These are phyloP conservation scores for Eutypella sp. DNA, from an alignment of 2,329 filamentous ascomycete species.

Conservation along the genomic window DNA sequence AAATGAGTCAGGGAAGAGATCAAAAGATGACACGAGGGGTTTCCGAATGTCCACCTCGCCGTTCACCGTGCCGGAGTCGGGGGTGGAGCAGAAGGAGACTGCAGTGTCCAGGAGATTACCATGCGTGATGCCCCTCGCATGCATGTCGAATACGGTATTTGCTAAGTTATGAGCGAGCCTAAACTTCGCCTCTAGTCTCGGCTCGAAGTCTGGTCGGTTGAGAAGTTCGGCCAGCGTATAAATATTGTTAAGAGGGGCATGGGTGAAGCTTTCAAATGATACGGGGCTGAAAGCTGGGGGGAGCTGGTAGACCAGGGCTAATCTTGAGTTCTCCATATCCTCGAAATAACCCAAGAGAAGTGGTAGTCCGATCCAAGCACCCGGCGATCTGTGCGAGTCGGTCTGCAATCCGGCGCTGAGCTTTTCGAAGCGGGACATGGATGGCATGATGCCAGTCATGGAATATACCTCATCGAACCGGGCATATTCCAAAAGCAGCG, in stretches of 20 bases:
- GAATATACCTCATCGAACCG: slow-evolving; percentile 59
- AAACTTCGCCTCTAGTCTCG: slow-evolving; percentile 70
- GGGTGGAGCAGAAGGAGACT: slow-evolving; percentile 59
- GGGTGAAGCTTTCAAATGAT: slow-evolving; percentile 46
- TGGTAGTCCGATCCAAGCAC: slow-evolving; percentile 58
- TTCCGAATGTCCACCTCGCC: slow-evolving; percentile 58
- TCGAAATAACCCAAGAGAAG: slow-evolving; percentile 68
- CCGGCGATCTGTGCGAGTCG: slow-evolving; percentile 45
- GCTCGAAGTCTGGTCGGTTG: slow-evolving; percentile 49
- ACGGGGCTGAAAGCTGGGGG: slow-evolving; percentile 60
- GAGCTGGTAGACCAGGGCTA: slow-evolving; percentile 72
- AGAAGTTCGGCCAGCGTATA: slow-evolving; percentile 53
- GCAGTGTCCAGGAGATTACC: slow-evolving; percentile 65
- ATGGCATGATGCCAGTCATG: slow-evolving; percentile 57
- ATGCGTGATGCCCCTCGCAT: slow-evolving; percentile 64
- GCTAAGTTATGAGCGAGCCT: slow-evolving; percentile 67
- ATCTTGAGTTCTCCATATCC: slow-evolving; percentile 62
- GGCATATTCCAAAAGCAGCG: slow-evolving; percentile 67
- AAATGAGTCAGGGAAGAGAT: slow-evolving; percentile 58
- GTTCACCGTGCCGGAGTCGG: slow-evolving; percentile 35
- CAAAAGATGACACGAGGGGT: slow-evolving; percentile 68
- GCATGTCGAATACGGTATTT: slow-evolving; percentile 69
- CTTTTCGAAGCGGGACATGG: slow-evolving; percentile 61
- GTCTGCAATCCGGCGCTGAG: slow-evolving; percentile 54
- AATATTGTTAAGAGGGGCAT: slow-evolving; percentile 45